phyloP scores from a whole-genome alignment of 2,329 filamentous ascomycete species.

The Neofusicoccum umdonicola region DNA sequence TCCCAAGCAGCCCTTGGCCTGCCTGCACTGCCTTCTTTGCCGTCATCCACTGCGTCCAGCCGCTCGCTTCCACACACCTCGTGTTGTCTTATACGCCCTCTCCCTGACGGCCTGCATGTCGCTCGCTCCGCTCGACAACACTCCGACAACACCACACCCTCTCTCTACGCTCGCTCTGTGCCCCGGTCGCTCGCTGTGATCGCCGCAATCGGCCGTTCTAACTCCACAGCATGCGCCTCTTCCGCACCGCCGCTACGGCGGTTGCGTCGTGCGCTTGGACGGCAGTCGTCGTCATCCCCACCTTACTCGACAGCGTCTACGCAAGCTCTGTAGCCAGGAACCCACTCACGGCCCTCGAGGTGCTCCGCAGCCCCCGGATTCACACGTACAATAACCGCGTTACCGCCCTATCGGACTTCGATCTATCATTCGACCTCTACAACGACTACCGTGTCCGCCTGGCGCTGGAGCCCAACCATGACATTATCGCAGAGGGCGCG shows the following conservation, averaged over 20 bases:
- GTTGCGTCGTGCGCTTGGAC: slow-evolving; percentile 16
- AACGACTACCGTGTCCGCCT: slow-evolving; percentile 67
- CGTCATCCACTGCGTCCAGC: slow-evolving; percentile 4
- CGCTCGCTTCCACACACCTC: slow-evolving; percentile 4
- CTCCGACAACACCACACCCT: neutral
- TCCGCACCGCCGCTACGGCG: slow-evolving; percentile 24
- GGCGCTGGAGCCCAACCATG: slow-evolving; percentile 82
- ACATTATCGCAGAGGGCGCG: slow-evolving; percentile 77
- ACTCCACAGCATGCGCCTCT: slow-evolving; percentile 27
- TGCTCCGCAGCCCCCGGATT: slow-evolving; percentile 72
- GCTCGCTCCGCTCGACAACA: slow-evolving; percentile 1
- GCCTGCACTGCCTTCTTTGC: slow-evolving; percentile 9
- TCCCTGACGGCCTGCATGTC: neutral
- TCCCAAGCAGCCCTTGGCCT: slow-evolving; percentile 9
- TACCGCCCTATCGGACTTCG: slow-evolving; percentile 78
- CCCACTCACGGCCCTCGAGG: slow-evolving; percentile 70
- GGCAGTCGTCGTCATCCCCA: slow-evolving; percentile 25
- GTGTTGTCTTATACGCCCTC: slow-evolving; percentile 11
- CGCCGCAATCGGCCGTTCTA: neutral
- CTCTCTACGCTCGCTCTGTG: neutral
- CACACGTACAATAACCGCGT: slow-evolving; percentile 76
- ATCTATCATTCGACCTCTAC: slow-evolving; percentile 74
- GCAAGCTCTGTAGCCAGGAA: slow-evolving; percentile 54
- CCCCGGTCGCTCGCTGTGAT: slow-evolving; percentile 7
- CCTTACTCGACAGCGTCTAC: slow-evolving; percentile 20